Conservation (phyloP, 108 stramenopile genomes). For the Stephanodiscus triporus region DNA sequence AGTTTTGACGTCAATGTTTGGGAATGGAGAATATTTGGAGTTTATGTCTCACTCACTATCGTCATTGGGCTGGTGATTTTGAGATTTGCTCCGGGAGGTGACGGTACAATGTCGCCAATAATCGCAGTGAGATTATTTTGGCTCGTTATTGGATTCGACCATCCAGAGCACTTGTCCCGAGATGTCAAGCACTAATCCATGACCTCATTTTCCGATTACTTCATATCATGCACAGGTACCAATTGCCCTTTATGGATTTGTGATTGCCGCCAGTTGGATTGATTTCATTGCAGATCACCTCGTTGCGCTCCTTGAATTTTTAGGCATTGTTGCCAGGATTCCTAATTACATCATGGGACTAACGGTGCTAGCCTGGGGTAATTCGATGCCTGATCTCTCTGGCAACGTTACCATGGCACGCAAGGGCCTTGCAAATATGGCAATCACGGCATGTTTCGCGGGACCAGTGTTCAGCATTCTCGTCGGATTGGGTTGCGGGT, state of each 20-base stretch:
- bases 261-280: slow-evolving; percentile 75
- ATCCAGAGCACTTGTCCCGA: background rate
- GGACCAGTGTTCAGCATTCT: slow-evolving; percentile 86
- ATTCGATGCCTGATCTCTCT: slow-evolving; percentile 71
- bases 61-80: slow-evolving; percentile 40
- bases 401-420: slow-evolving; percentile 79
- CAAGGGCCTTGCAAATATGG: slow-evolving; percentile 70
- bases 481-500: slow-evolving; percentile 38
- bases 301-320: slow-evolving; percentile 57
- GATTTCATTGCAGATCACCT: slow-evolving; percentile 62
- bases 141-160: background rate
- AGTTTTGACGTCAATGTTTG: slow-evolving; percentile 41
- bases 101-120: slow-evolving; percentile 35
- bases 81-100: slow-evolving; percentile 46
- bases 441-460: slow-evolving; percentile 69
- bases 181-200: background rate
- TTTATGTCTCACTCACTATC: slow-evolving; percentile 22
- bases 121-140: slow-evolving; percentile 22
- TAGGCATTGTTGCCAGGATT: slow-evolving; percentile 58
- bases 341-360: slow-evolving; percentile 65
- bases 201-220: background rate
- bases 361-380: slow-evolving; percentile 83
- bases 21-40: slow-evolving; percentile 27
- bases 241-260: slow-evolving; percentile 59
- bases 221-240: slow-evolving; percentile 28